These are phyloP conservation scores for Scheffersomyces illinoinensis DNA, from an alignment of 1,139 yeast genomes.

Conservation along the genomic window DNA sequence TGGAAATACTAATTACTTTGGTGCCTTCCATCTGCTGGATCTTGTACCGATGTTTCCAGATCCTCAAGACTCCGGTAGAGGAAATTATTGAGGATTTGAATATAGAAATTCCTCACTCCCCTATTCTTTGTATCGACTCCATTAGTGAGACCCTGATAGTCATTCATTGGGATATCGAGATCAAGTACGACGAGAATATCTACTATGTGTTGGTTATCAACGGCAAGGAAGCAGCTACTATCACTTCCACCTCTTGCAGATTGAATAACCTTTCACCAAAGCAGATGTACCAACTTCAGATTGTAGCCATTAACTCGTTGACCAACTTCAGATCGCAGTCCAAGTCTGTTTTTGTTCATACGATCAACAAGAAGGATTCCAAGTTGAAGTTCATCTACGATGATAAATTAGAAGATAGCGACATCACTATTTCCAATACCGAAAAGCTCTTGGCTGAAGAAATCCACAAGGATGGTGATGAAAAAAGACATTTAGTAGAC, in stretches of 20 bases:
- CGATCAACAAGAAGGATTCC: constrained; percentile 4
- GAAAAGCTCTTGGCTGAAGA: not conserved
- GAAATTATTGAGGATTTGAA: constrained; percentile 37
- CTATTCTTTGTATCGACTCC: constrained; percentile 42
- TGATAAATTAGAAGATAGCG: not conserved
- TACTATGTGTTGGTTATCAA: constrained; percentile 39
- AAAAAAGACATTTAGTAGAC: constrained; percentile 2
- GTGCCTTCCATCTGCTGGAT: constrained; percentile 47
- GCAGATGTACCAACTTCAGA: constrained; percentile 37
- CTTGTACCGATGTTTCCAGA: constrained; percentile 37
- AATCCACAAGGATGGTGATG: not conserved
- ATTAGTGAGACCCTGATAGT: constrained; percentile 31
- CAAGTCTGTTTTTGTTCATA: constrained; percentile 28
- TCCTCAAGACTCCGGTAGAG: constrained; percentile 40
- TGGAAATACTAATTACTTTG: constrained; percentile 42
- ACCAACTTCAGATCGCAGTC: constrained; percentile 41
- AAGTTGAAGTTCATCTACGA: not conserved
- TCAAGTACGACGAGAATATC: constrained; percentile 32
- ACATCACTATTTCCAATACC: not conserved
- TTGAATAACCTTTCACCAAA: constrained; percentile 32
- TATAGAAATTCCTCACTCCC: constrained; percentile 45
- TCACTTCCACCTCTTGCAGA: constrained; percentile 39
- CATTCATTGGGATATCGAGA: constrained; percentile 46
- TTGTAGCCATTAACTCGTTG: constrained; percentile 39
- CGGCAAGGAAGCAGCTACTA: constrained; percentile 38